Evolutionary conservation across 345 rosid genomes (phyloP).

Genomic region (Boechera stricta): DNA sequence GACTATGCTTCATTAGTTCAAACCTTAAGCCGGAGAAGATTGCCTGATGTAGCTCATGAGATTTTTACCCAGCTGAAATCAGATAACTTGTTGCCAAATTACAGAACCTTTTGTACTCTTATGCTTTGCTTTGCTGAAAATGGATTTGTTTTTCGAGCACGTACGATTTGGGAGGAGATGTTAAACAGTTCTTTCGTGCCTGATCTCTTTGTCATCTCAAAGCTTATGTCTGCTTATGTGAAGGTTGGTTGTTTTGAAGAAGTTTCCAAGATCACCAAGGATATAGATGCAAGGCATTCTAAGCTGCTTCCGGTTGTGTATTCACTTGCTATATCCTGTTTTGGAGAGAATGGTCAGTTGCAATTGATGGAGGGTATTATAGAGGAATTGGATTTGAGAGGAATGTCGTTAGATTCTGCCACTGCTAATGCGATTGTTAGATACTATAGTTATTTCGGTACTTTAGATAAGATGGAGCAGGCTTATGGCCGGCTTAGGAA

Average conservation of each 20-base stretch:
- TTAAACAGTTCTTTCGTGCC: constrained; percentile 54
- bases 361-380: constrained; percentile 63
- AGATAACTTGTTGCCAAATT: constrained; percentile 44
- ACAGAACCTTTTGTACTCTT: constrained; percentile 52
- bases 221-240: constrained; percentile 59
- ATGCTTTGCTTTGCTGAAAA: constrained; percentile 59
- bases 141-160: constrained; percentile 55
- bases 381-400: constrained; percentile 54
- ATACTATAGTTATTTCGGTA: constrained; percentile 60
- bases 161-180: constrained; percentile 58
- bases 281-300: constrained; percentile 47
- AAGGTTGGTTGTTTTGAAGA: constrained; percentile 50
- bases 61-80: constrained; percentile 54
- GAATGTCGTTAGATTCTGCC: constrained; percentile 51
- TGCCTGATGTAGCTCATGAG: constrained; percentile 53
- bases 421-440: constrained; percentile 60
- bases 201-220: constrained; percentile 48
- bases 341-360: constrained; percentile 66
- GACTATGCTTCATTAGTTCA: constrained; percentile 53
- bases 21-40: constrained; percentile 41
- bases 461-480: constrained; percentile 63
- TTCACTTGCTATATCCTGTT: constrained; percentile 62
- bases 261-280: constrained; percentile 51
- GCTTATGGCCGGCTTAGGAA: constrained; percentile 64
- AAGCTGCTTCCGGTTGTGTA: constrained; percentile 47